Base-by-base conservation (phyloP, 2,329 filamentous ascomycete genomes). In the Aspergillus piperis region DNA sequence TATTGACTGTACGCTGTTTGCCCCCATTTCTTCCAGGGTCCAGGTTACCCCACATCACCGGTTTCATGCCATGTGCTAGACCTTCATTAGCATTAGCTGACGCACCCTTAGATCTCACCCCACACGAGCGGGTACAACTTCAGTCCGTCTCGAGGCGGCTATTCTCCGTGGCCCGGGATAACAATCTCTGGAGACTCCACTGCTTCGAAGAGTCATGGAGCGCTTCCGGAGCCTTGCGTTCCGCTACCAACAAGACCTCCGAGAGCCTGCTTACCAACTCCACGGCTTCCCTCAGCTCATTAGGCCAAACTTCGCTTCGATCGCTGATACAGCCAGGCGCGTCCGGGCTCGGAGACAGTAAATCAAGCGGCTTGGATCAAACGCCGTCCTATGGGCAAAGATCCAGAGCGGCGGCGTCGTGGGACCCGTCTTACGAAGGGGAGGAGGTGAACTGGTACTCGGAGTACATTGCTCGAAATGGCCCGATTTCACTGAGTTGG, bases 391-490 rank as follows among this genome's bases (percentile, higher is more conserved):
- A 66, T 57, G 70, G 66, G 27, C 69, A 68, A 56, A 68, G 69
- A 59, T 70, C 67, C 41, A 71, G 67, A 59, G 75, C 71, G 10
- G 73, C 72, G 3, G 88, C 88, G 4, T 91, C 91, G 66, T 96
- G 92, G 92, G 91, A 96, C 67, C 91, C 91, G 0, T 86, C 86
- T 0, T 92, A 89, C 64, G 85, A 87, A 0, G 79, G 77, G 4
- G 92, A 97, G 76, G 81, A 81, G 42, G 82, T 93, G 19, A 87
- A 90, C 52, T 97, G 92, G 89, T 96, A 96, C 73, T 85, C 90
- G 58, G 93, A 97, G 75, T 96, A 92, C 71, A 89, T 96, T 63
- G 91, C 93, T 56, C 84, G 93, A 36, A 84, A 93, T 75, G 92
- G 87, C 0, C 87, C 88, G 0, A 82, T 92, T n/a, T 83, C 83